phyloP scores from a whole-genome alignment of 202 grass and related monocot species.

The Brachypodium distachyon region DNA sequence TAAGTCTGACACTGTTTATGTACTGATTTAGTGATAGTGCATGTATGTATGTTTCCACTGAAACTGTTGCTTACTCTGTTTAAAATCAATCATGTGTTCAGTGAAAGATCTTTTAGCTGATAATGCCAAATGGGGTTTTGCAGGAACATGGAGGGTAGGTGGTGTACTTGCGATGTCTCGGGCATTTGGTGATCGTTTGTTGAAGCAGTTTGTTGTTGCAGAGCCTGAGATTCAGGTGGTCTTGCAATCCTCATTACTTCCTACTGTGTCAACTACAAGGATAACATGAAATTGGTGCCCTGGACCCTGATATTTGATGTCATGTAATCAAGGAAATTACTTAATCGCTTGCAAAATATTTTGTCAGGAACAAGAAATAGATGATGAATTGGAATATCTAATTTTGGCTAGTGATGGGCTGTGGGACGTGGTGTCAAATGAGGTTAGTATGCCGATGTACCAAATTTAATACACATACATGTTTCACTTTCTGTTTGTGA shows the following conservation, averaged over 20 bases:
- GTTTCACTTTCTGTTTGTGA: neutral
- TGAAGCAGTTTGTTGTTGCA: conserved; percentile 83
- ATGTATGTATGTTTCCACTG: neutral
- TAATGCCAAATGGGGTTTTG: conserved; percentile 20
- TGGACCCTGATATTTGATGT: conserved; percentile 1
- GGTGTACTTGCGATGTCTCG: conserved; percentile 92
- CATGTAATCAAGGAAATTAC: neutral
- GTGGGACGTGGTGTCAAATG: conserved; percentile 88
- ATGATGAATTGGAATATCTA: conserved; percentile 69
- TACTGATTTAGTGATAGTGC: neutral
- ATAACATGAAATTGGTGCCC: neutral
- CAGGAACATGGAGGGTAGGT: conserved; percentile 89
- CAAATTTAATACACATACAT: neutral
- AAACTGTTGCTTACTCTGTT: neutral
- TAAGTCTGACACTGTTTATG: conserved; percentile 21
- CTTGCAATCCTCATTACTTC: conserved; percentile 3
- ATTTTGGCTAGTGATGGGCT: conserved; percentile 91
- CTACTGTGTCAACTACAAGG: neutral
- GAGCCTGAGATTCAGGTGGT: conserved; percentile 88
- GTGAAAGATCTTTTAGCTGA: conserved; percentile 7
- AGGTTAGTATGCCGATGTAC: conserved; percentile 45
- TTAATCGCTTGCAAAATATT: conserved; percentile 1
- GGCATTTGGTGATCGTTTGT: conserved; percentile 83
- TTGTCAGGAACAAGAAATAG: conserved; percentile 70
- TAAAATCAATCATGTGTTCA: neutral